Evolutionary conservation across 192 early-diverging fungal genomes (phyloP).

Genomic region (Coemansia umbellata): DNA sequence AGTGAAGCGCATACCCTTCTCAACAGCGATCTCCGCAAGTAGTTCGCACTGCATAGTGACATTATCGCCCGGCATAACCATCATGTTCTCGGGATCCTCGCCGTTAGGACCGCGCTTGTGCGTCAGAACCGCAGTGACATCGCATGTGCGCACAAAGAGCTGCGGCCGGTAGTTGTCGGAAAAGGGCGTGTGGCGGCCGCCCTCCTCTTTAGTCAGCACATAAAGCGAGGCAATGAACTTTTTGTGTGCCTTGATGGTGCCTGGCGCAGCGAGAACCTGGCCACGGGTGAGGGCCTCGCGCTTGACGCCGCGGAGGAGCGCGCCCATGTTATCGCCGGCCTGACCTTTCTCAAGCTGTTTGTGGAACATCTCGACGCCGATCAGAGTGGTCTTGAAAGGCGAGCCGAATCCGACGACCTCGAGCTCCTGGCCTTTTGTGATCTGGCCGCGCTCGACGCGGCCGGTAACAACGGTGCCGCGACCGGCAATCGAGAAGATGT

Average conservation of each 20-base stretch:
- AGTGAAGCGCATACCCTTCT: constrained; percentile 94
- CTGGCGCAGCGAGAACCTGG: constrained; percentile 88
- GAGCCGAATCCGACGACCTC: constrained; percentile 94
- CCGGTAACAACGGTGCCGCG: constrained; percentile 96
- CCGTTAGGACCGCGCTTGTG: constrained; percentile 64
- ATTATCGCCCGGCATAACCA: constrained; percentile 99
- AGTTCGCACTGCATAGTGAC: constrained; percentile 86
- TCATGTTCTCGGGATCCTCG: constrained; percentile 87
- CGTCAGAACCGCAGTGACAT: constrained; percentile 84
- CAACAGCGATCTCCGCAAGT: constrained; percentile 75
- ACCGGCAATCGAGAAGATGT: constrained; percentile 97
- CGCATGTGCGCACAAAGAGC: constrained; percentile 93
- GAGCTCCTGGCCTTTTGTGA: constrained; percentile 91
- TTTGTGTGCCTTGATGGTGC: constrained; percentile 91
- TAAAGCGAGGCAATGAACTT: constrained; percentile 93
- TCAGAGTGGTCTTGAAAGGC: constrained; percentile 88
- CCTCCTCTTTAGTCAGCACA: constrained; percentile 96
- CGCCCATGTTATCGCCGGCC: constrained; percentile 98
- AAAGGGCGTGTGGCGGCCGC: constrained; percentile 97
- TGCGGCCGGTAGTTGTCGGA: constrained; percentile 96
- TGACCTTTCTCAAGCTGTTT: constrained; percentile 97
- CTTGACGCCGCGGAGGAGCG: constrained; percentile 94
- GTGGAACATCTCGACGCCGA: constrained; percentile 99
- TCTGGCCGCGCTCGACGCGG: constrained; percentile 89
- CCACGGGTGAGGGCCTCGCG: constrained; percentile 94